phyloP scores from a whole-genome alignment of 2,329 filamentous ascomycete genomes.

The Neofusicoccum cordaticola region DNA sequence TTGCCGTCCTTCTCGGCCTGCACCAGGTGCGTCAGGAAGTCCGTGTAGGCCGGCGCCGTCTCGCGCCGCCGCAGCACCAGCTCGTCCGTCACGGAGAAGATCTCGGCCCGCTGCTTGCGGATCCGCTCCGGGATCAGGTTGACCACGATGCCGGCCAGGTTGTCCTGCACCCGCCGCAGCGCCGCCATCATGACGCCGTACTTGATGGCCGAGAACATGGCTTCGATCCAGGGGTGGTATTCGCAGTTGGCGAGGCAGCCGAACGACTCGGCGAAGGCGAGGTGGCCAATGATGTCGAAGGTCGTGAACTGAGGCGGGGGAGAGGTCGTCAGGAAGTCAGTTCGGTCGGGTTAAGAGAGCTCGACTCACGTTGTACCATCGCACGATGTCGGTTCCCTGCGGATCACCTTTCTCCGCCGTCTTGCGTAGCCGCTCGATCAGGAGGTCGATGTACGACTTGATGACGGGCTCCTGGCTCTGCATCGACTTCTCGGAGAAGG shows the following conservation, averaged over 20 bases:
- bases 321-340: neutral
- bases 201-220: slow-evolving; percentile 24
- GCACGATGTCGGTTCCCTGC: neutral
- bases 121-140: neutral
- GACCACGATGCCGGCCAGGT: neutral
- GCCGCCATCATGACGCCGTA: neutral
- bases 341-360: too few relatives aligned
- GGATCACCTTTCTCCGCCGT: neutral
- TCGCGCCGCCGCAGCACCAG: slow-evolving; percentile 19
- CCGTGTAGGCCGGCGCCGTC: slow-evolving; percentile 3
- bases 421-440: slow-evolving; percentile 22
- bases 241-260: slow-evolving; percentile 23
- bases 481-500: slow-evolving; percentile 31
- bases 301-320: slow-evolving; percentile 21
- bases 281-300: slow-evolving; percentile 29
- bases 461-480: slow-evolving; percentile 31
- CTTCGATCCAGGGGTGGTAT: slow-evolving; percentile 17
- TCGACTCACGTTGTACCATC: neutral
- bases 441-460: slow-evolving; percentile 30
- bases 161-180: neutral
- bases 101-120: neutral
- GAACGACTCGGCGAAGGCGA: slow-evolving; percentile 30
- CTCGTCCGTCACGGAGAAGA: neutral
- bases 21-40: slow-evolving; percentile 42
- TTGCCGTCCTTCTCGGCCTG: slow-evolving; percentile 26